Percentiles rank a stretch among this genome's conserved stretches.
Conservation (phyloP, 768 basidiomycete genomes). For the Pholiota conissans region DNA sequence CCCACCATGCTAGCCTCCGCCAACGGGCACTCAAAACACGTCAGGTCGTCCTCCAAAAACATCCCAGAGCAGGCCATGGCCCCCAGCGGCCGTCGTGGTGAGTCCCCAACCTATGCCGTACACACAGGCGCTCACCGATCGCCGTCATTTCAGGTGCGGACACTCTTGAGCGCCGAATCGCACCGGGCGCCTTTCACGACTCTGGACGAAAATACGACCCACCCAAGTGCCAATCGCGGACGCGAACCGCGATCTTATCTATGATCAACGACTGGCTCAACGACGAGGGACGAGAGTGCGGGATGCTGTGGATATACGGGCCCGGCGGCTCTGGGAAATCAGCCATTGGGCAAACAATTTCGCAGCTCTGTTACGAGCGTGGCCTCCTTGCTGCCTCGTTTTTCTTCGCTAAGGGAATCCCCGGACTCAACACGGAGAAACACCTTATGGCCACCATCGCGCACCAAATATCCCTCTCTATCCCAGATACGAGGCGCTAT, state of each 20-base stretch:
- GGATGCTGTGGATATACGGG: conserved; percentile 28
- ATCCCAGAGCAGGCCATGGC: conserved; percentile 12
- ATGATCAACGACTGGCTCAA: conserved; percentile 22
- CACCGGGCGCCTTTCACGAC: conserved; percentile 26
- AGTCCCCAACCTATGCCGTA: conserved; percentile 1
- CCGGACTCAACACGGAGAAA: conserved; percentile 26
- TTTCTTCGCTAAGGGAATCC: conserved; percentile 23
- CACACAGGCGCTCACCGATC: not conserved
- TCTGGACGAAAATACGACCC: conserved; percentile 23
- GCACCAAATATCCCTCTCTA: conserved; percentile 24
- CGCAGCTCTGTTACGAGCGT: conserved; percentile 20
- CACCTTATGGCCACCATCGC: conserved; percentile 28
- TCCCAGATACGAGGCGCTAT: conserved; percentile 23
- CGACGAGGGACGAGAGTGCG: conserved; percentile 19
- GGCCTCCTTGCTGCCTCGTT: conserved; percentile 24
- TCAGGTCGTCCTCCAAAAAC: conserved; percentile 2
- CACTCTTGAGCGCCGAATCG: conserved; percentile 26
- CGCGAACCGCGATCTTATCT: conserved; percentile 18
- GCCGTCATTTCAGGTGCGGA: conserved; percentile 18
- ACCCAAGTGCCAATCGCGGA: conserved; percentile 24
- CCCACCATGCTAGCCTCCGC: conserved; percentile 8
- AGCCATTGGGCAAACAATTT: conserved; percentile 23
- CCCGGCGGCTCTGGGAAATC: conserved; percentile 26
- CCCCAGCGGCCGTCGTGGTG: conserved; percentile 22
- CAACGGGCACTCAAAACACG: conserved; percentile 8